Evolutionary conservation across 2,329 filamentous ascomycete genomes (phyloP).

Genomic region (Diaporthe ampelina): DNA sequence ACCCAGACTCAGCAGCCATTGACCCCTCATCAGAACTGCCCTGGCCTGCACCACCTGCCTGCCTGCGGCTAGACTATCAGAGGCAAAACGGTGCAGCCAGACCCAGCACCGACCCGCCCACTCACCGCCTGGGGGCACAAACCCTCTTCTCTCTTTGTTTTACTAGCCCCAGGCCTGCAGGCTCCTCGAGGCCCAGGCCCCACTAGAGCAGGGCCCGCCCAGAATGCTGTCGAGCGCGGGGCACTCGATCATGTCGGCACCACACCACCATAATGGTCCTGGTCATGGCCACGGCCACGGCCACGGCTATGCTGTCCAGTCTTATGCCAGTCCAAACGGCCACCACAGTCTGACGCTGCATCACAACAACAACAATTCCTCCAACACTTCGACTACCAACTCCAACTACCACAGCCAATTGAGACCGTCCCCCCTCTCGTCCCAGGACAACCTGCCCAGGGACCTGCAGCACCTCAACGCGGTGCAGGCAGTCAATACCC

Average conservation of each 20-base stretch:
- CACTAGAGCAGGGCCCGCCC: constrained; percentile 21
- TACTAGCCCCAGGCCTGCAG: constrained; percentile 16
- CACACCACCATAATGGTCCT: background rate
- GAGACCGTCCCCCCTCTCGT: constrained; percentile 41
- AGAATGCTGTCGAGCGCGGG: constrained; percentile 40
- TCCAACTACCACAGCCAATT: background rate
- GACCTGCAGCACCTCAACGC: constrained; percentile 41
- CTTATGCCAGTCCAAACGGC: background rate
- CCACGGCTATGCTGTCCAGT: background rate
- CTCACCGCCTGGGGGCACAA: background rate
- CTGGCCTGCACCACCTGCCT: constrained; percentile 13
- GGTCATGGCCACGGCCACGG: background rate
- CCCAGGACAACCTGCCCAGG: constrained; percentile 39
- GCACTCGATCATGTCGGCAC: constrained; percentile 18
- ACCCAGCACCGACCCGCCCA: background rate
- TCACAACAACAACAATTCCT: background rate
- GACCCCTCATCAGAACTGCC: constrained; percentile 5
- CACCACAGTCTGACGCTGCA: constrained; percentile 2
- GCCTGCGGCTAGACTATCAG: background rate
- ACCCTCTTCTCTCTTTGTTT: background rate
- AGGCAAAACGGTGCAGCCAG: background rate
- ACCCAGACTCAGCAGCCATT: too few relatives aligned
- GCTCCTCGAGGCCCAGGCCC: constrained; percentile 29
- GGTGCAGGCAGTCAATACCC: constrained; percentile 41
- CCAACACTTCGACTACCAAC: background rate